A percentile compares a stretch with the other conserved stretches of the same genome.
Evolutionary conservation across 805 yeast species (phyloP).

Genomic region (Spathaspora arborariae): DNA sequence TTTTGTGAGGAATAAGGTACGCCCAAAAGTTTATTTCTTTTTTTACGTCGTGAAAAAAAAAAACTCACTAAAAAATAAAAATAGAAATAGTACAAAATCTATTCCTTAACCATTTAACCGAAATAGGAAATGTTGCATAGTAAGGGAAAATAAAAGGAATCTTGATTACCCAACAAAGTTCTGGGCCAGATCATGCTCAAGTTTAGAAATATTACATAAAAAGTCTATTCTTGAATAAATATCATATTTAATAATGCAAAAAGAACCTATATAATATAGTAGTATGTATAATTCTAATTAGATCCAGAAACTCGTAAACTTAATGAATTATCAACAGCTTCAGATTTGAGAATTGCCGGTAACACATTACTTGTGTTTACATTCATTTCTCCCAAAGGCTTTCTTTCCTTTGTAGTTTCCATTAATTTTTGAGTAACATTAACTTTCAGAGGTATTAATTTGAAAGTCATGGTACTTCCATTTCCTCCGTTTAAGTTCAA

Average conservation of each 20-base stretch:
- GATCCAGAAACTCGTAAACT: background rate
- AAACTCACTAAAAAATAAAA: background rate
- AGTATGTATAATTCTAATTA: background rate
- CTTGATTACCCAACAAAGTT: no score
- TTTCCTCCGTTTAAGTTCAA: conserved; percentile 23
- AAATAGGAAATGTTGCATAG: background rate
- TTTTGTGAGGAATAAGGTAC: background rate
- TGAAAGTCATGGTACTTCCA: conserved; percentile 33
- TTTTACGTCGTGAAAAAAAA: no score
- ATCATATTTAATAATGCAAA: background rate
- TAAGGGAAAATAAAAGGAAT: no score
- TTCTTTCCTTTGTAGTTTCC: conserved; percentile 14
- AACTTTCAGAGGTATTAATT: conserved; percentile 25
- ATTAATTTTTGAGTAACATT: conserved; percentile 16
- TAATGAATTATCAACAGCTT: conserved; percentile 39
- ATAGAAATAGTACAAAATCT: background rate
- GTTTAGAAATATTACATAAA: no score
- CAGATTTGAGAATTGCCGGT: conserved; percentile 13
- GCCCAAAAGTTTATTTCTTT: background rate
- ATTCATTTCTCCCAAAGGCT: conserved; percentile 23
- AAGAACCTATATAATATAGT: background rate
- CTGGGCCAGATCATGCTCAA: no score
- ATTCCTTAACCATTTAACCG: background rate
- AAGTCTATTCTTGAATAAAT: no score
- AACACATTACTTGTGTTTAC: conserved; percentile 1